Percentiles rank a stretch among this genome's conserved stretches.
Evolutionary conservation across 805 yeast species (phyloP).

Genomic region (Candida insectorum): DNA sequence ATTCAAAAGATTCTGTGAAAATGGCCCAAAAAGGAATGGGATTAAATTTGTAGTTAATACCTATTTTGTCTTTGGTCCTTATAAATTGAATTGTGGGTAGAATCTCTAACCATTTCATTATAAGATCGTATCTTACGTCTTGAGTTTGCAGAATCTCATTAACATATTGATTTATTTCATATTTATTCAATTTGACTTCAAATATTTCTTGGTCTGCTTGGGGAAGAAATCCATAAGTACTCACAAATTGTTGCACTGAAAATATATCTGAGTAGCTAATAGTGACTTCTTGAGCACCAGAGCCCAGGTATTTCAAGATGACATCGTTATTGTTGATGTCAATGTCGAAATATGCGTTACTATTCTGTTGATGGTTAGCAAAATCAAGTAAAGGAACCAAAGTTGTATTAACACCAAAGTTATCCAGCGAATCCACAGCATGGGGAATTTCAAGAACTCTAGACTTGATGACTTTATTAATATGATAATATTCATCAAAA

Average conservation of each 20-base stretch:
- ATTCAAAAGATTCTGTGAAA: slow-evolving; percentile 7
- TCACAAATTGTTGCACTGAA: slow-evolving; percentile 18
- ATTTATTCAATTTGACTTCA: slow-evolving; percentile 9
- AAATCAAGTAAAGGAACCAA: slow-evolving; percentile 67
- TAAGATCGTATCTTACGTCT: slow-evolving; percentile 11
- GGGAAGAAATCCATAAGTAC: slow-evolving; percentile 33
- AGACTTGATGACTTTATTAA: slow-evolving; percentile 50
- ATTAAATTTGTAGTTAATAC: slow-evolving; percentile 8
- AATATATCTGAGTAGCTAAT: slow-evolving; percentile 10
- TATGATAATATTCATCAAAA: slow-evolving; percentile 17
- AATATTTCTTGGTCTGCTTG: slow-evolving; percentile 6
- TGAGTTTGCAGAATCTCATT: slow-evolving; percentile 9
- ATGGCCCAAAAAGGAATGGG: slow-evolving; percentile 14
- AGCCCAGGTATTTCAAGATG: slow-evolving; percentile 56
- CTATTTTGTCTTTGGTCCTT: slow-evolving; percentile 2
- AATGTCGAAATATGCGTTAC: slow-evolving; percentile 60
- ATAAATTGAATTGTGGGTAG: slow-evolving; percentile 23
- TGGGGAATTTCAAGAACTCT: slow-evolving; percentile 66
- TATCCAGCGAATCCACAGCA: slow-evolving; percentile 45
- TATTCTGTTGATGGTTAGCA: slow-evolving; percentile 50
- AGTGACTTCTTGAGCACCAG: slow-evolving; percentile 8
- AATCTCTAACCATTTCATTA: slow-evolving; percentile 25
- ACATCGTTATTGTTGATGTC: slow-evolving; percentile 40
- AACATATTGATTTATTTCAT: slow-evolving; percentile 8
- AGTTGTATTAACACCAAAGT: slow-evolving; percentile 40